Conservation (phyloP, 1,139 yeast genomes). For the Ogataea hybrid region DNA sequence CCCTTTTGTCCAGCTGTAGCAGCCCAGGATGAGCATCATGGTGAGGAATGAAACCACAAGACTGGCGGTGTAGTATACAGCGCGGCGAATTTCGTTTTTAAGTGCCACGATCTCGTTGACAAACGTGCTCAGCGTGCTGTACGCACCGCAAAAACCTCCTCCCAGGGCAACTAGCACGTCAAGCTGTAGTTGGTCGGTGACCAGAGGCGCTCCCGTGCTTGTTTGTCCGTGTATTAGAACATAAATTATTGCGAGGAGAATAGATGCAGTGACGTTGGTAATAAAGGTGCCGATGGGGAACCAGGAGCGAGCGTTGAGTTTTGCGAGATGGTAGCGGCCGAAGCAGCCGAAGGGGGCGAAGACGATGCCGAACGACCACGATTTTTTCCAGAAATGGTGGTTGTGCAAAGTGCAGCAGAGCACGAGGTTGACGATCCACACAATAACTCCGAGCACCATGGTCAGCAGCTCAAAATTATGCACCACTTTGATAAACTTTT, state of each 20-base stretch:
- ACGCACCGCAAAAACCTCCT: slow-evolving; percentile 74
- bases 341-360: slow-evolving; percentile 72
- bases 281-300: slow-evolving; percentile 76
- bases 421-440: slow-evolving; percentile 28
- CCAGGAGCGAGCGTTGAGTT: slow-evolving; percentile 35
- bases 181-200: slow-evolving; percentile 40
- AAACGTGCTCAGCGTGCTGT: slow-evolving; percentile 79
- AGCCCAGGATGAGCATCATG: slow-evolving; percentile 49
- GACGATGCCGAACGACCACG: slow-evolving; percentile 55
- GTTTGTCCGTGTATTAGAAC: slow-evolving; percentile 48
- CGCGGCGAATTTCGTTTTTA: slow-evolving; percentile 18
- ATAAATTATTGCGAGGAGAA: slow-evolving; percentile 53
- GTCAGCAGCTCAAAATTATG: slow-evolving; percentile 13
- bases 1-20: slow-evolving; percentile 52
- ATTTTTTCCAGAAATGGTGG: slow-evolving; percentile 46
- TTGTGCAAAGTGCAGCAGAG: slow-evolving; percentile 26
- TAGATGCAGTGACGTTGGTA: slow-evolving; percentile 62
- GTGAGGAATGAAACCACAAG: slow-evolving; percentile 39
- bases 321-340: slow-evolving; percentile 54
- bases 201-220: slow-evolving; percentile 25
- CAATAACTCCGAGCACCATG: slow-evolving; percentile 20
- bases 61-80: slow-evolving; percentile 29
- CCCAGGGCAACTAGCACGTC: slow-evolving; percentile 56
- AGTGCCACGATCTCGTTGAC: slow-evolving; percentile 59
- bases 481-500: no score